These are phyloP conservation scores for Teratosphaeria zuluensis DNA, from an alignment of 2,329 filamentous ascomycete species.

Conservation along the genomic window DNA sequence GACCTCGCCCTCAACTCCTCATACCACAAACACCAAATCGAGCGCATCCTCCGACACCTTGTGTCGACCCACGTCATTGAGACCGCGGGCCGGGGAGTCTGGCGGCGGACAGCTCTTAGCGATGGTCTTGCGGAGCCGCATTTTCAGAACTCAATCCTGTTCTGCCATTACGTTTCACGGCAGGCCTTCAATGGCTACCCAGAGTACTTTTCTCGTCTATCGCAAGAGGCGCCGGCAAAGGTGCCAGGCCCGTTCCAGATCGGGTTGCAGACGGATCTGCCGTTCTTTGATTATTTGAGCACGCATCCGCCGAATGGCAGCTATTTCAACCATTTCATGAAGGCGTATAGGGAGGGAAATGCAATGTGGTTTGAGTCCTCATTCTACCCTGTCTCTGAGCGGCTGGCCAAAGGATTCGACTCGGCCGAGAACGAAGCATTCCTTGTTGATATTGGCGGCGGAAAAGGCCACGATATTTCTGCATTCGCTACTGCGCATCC, in stretches of 20 bases:
- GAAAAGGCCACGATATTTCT: constrained; percentile 6
- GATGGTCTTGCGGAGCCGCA: background rate
- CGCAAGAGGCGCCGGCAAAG: background rate
- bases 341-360: constrained; percentile 2
- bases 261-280: background rate
- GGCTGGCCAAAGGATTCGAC: constrained; percentile 2
- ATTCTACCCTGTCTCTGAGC: constrained; percentile 6
- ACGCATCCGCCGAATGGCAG: background rate
- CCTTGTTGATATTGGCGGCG: constrained; percentile 7
- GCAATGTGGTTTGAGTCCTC: constrained; percentile 3
- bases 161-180: background rate
- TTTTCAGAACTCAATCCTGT: background rate
- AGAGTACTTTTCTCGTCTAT: background rate
- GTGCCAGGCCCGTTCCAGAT: background rate
- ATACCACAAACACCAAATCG: background rate
- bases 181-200: background rate
- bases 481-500: background rate
- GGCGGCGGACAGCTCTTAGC: background rate
- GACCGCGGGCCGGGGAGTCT: background rate
- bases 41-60: background rate
- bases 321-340: constrained; percentile 6
- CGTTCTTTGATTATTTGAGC: background rate
- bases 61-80: background rate
- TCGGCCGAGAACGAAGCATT: background rate
- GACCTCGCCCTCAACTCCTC: background rate